Conservation (phyloP, 208 protist species). For the Leishmania major region DNA sequence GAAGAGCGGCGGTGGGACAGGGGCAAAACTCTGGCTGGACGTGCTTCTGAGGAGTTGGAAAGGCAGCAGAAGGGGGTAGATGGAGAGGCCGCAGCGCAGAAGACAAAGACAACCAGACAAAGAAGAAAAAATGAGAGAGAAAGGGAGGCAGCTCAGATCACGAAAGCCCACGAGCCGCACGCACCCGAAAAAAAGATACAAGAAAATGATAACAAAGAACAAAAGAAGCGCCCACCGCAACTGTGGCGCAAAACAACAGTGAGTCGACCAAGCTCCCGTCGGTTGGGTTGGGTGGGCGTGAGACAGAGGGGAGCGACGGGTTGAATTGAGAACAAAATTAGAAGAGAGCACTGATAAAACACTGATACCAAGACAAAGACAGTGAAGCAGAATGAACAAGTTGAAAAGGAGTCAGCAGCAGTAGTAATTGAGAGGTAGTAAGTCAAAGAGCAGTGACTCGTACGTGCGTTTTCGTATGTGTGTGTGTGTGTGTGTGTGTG, state of each 20-base stretch:
- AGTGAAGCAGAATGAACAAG: neutral
- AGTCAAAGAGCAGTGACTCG: neutral
- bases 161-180: neutral
- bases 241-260: neutral
- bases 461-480: neutral
- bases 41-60: neutral
- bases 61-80: neutral
- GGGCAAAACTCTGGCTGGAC: neutral
- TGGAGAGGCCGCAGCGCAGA: neutral
- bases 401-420: neutral
- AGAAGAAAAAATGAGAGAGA: neutral
- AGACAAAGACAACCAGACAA: neutral
- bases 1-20: neutral
- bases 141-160: neutral
- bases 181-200: neutral
- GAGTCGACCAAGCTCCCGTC: neutral
- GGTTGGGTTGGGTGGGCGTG: neutral
- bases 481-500: neutral
- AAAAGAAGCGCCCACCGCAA: neutral
- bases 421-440: neutral
- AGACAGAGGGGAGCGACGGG: neutral
- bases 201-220: neutral
- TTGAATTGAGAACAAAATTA: neutral
- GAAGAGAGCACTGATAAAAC: neutral
- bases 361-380: neutral